Evolutionary conservation across 164 flowering plant genomes (phyloP).

Genomic region (Dillenia suffruticosa): DNA sequence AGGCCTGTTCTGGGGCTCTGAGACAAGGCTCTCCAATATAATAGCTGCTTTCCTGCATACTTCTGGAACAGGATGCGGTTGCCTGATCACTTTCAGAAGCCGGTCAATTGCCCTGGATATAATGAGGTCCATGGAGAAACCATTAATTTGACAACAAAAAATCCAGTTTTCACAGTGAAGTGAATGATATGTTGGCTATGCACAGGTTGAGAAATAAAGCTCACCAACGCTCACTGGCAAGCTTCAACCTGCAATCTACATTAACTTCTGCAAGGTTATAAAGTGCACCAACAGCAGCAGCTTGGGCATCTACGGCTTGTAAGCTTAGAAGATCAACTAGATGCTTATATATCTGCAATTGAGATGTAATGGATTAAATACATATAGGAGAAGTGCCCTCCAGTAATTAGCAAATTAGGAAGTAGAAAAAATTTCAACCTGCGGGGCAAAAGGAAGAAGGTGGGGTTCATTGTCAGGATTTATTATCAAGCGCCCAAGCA

Average conservation of each 20-base stretch:
- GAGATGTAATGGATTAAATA: not conserved
- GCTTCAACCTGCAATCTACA: slow-evolving; percentile 87
- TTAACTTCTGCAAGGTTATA: slow-evolving; percentile 90
- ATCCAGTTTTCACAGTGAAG: not conserved
- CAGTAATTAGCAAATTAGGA: not conserved
- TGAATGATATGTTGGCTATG: not conserved
- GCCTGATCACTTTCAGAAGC: slow-evolving; percentile 68
- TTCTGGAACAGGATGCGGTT: slow-evolving; percentile 91
- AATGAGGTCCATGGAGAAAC: not conserved
- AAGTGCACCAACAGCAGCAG: slow-evolving; percentile 94
- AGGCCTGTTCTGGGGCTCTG: slow-evolving; percentile 86
- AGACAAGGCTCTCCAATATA: slow-evolving; percentile 80
- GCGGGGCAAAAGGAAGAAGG: slow-evolving; percentile 78
- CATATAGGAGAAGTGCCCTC: not conserved
- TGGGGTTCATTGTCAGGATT: slow-evolving; percentile 96
- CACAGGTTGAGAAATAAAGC: not conserved
- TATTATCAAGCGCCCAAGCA: slow-evolving; percentile 85
- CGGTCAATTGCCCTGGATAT: slow-evolving; percentile 85
- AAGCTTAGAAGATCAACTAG: slow-evolving; percentile 84
- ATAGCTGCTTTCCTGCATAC: slow-evolving; percentile 88
- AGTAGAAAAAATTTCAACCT: slow-evolving; percentile 39
- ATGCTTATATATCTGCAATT: slow-evolving; percentile 76
- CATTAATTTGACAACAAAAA: not conserved
- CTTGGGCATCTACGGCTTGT: slow-evolving; percentile 82
- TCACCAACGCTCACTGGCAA: slow-evolving; percentile 94